Base-by-base conservation (phyloP, 768 basidiomycete genomes). In the Multifurca ochricompacta region DNA sequence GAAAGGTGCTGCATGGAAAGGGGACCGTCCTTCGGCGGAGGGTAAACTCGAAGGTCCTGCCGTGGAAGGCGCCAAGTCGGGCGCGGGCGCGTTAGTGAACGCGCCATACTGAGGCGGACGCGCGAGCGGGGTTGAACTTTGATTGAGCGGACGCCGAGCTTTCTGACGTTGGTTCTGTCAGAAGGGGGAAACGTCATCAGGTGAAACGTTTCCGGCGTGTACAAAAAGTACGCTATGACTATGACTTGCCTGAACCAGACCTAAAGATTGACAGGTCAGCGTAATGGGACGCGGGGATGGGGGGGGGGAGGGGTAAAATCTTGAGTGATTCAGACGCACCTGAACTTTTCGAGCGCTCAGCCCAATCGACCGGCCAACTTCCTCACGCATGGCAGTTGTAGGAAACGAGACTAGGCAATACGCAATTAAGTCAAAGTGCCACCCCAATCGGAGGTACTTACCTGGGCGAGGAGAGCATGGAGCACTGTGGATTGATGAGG, bases 301-400 rank as follows among this genome's bases (percentile, higher is more conserved):
- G 53, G 56, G 56, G n/a, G n/a, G n/a, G n/a, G n/a, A n/a, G n/a
- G n/a, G n/a, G n/a, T n/a, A n/a, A n/a, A n/a, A n/a, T n/a, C n/a
- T n/a, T n/a, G n/a, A n/a, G n/a, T n/a, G n/a, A 32, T 47, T 9
- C 40, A 31, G 28, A 75, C 84, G 65, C 63, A 87, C 89, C 80
- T 93, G 90, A 3, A 93, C 90, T 73, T 92, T 90, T 36, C 90
- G 79, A 43, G 89, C 88, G 66, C 88, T 91, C 65, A 93, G 71
- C n/a, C 89, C 90, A 61, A 92, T 92, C 32, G 85, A 76, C 21
- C 85, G 80, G 7, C 91, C 90, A 25, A 92, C 89, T 59, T 91
- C 86, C 69, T 92, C 91, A 46, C 90, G 80, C 79, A 87, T 82
- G 9, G 86, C 82, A 3, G 90, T 91, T 3, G 88, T 87, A 4